A percentile compares a stretch with the other conserved stretches of the same genome.
Conservation (phyloP, 139 green algal species). For the Chlamydomonas sp. region DNA sequence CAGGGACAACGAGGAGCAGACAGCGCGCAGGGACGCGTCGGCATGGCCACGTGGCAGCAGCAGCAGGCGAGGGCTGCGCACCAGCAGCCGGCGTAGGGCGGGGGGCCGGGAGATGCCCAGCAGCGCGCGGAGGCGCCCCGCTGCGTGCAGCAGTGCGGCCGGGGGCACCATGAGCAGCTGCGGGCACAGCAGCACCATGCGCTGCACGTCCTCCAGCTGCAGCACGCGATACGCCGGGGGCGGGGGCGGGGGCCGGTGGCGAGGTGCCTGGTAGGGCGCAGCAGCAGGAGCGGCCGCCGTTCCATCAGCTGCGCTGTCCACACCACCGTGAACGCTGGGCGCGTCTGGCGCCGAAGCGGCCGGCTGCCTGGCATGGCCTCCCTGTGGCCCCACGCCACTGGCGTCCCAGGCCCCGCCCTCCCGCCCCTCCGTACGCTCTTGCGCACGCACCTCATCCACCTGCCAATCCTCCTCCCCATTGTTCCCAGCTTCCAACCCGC, state of each 20-base stretch:
- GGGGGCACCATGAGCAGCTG: slow-evolving; percentile 18
- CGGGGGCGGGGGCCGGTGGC: not conserved
- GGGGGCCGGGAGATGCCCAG: not conserved
- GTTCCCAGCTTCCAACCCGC: too few relatives aligned
- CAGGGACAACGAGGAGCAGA: not conserved
- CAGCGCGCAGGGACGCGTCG: not conserved
- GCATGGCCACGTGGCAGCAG: not conserved
- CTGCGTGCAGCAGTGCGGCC: not conserved
- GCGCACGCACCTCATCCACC: not conserved
- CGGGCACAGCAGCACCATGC: slow-evolving; percentile 28
- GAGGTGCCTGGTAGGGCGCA: not conserved
- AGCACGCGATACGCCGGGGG: too few relatives aligned
- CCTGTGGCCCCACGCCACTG: not conserved
- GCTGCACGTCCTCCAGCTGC: not conserved
- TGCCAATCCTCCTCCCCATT: not conserved
- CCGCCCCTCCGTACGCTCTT: not conserved
- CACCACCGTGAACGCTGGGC: not conserved
- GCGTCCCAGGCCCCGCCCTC: not conserved
- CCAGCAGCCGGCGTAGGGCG: slow-evolving; percentile 1
- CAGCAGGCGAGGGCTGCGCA: slow-evolving; percentile 14
- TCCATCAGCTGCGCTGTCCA: too few relatives aligned
- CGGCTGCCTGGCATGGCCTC: not conserved
- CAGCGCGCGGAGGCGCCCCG: not conserved
- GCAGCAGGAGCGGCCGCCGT: too few relatives aligned
- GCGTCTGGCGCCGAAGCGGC: not conserved